Conservation (phyloP, 768 basidiomycete species). For the Tricholoma saponaceum region DNA sequence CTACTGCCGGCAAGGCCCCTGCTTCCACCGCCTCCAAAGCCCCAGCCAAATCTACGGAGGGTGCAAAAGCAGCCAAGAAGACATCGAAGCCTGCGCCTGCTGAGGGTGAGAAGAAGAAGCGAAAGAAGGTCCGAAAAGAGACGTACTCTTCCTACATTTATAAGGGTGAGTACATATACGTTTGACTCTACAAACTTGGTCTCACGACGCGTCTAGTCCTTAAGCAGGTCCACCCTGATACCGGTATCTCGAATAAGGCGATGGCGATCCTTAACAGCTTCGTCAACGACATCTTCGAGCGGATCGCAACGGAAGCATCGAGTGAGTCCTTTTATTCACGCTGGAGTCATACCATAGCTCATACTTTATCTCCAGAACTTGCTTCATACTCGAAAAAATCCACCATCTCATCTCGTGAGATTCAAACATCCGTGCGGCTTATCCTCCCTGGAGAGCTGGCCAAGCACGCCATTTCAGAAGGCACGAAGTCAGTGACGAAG, state of each 20-base stretch:
- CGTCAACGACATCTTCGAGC: conserved; percentile 93
- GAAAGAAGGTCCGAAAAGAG: conserved; percentile 86
- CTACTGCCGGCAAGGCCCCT: conserved; percentile 77
- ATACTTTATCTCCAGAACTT: conserved; percentile 56
- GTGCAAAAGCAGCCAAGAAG: conserved; percentile 76
- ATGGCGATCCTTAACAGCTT: conserved; percentile 92
- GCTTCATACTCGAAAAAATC: conserved; percentile 99
- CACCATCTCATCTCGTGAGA: conserved; percentile 97
- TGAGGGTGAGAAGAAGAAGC: conserved; percentile 83
- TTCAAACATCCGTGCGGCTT: conserved; percentile 92
- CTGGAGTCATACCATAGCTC: neutral
- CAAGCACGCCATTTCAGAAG: conserved; percentile 98
- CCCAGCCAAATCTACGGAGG: conserved; percentile 61
- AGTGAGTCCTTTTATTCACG: conserved; percentile 41
- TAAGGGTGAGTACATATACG: conserved; percentile 56
- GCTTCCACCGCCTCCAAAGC: conserved; percentile 70
- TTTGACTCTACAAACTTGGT: neutral
- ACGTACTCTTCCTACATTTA: conserved; percentile 95
- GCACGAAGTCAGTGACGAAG: conserved; percentile 58
- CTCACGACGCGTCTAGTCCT: conserved; percentile 49
- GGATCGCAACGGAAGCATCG: conserved; percentile 86
- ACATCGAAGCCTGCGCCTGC: conserved; percentile 54
- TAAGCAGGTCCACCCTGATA: conserved; percentile 97
- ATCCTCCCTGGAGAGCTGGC: conserved; percentile 97
- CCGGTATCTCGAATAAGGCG: conserved; percentile 97